Conservation (phyloP, 2,329 filamentous ascomycete genomes). For the Penicillium sp. region DNA sequence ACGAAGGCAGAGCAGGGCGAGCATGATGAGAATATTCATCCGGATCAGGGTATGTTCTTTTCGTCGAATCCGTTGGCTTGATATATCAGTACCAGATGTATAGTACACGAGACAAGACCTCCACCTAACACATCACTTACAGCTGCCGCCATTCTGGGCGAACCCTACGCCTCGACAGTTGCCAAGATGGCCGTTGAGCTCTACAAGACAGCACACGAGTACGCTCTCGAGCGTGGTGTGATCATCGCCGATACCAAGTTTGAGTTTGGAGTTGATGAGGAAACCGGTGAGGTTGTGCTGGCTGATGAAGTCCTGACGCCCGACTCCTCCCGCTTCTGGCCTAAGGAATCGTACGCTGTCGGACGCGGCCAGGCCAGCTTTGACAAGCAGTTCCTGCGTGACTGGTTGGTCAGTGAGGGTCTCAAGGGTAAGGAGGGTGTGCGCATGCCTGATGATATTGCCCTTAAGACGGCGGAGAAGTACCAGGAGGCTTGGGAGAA, state of each 20-base stretch:
- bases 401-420: conserved; percentile 74
- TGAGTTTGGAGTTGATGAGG: conserved; percentile 69
- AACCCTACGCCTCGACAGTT: conserved; percentile 63
- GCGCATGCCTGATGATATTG: conserved; percentile 69
- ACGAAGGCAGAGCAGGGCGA: conserved; percentile 80
- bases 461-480: conserved; percentile 65
- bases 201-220: conserved; percentile 56
- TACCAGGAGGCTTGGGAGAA: conserved; percentile 75
- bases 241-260: conserved; percentile 79
- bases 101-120: not conserved
- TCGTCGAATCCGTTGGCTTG: not conserved
- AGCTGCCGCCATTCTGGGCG: conserved; percentile 63
- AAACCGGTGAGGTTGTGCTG: conserved; percentile 66
- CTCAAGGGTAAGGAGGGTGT: conserved; percentile 75
- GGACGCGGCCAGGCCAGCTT: conserved; percentile 79
- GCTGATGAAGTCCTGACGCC: conserved; percentile 86
- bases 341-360: conserved; percentile 66
- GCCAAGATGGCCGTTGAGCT: conserved; percentile 64
- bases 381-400: conserved; percentile 81
- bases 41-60: conserved; percentile 56
- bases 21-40: conserved; percentile 84
- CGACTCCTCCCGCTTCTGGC: conserved; percentile 85
- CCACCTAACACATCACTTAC: conserved; percentile 10
- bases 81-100: not conserved
- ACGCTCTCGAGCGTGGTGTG: conserved; percentile 60